A percentile compares a stretch with the other conserved stretches of the same genome.
These are phyloP conservation scores for Fusarium xylarioides DNA, from an alignment of 2,329 filamentous ascomycete genomes.

Conservation along the genomic window DNA sequence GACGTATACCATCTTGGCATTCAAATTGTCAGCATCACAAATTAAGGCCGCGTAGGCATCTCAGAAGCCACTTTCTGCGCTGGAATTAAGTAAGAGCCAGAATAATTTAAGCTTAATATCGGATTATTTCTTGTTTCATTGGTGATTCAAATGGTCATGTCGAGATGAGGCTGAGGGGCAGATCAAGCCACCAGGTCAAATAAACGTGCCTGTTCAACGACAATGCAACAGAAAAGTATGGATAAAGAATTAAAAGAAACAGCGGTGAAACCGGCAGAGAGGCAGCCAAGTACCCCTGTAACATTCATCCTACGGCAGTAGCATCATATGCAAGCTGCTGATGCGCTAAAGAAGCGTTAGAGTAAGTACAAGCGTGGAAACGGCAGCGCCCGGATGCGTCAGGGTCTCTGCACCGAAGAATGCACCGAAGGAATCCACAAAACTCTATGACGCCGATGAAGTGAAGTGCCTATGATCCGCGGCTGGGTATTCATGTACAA, in stretches of 20 bases:
- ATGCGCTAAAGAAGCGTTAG: background rate
- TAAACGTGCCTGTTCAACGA: background rate
- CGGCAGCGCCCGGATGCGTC: background rate
- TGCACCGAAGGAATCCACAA: conserved; percentile 1
- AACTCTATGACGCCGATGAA: conserved; percentile 8
- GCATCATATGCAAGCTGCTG: background rate
- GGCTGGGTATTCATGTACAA: background rate
- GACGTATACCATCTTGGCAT: conserved; percentile 25
- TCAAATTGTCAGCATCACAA: conserved; percentile 12
- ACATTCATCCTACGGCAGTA: background rate
- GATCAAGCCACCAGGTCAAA: background rate
- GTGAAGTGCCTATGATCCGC: background rate
- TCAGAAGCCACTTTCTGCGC: background rate
- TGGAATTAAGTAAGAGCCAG: background rate
- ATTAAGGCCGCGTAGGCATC: background rate
- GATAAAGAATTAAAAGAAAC: background rate
- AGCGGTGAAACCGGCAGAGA: background rate
- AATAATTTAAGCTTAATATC: background rate
- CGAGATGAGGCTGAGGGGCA: no score
- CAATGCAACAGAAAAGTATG: background rate
- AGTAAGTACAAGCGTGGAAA: background rate
- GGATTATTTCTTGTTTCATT: background rate
- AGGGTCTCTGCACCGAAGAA: conserved; percentile 15
- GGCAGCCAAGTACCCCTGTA: background rate
- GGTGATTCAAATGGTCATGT: background rate